Conservation (phyloP, 116 monocot species). For the Zostera marina region DNA sequence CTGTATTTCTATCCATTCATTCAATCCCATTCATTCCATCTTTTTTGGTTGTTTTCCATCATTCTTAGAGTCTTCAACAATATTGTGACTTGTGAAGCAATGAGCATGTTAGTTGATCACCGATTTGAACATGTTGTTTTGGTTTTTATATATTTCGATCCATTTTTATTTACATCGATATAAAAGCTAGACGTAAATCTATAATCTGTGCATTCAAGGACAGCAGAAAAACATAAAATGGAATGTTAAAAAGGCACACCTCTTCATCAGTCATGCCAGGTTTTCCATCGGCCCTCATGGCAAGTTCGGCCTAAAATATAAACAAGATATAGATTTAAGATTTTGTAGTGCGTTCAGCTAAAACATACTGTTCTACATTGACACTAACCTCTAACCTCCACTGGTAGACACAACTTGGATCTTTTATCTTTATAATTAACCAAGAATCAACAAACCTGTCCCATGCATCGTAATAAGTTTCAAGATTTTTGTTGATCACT, state of each 20-base stretch:
- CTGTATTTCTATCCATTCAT: too few species aligned
- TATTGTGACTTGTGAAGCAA: too few species aligned
- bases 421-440: conserved; percentile 88
- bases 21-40: too few species aligned
- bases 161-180: not conserved
- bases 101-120: too few species aligned
- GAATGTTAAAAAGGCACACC: conserved; percentile 13
- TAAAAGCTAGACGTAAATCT: not conserved
- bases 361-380: not conserved
- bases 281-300: conserved; percentile 96
- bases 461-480: conserved; percentile 86
- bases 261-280: conserved; percentile 96
- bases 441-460: conserved; percentile 75
- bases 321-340: not conserved
- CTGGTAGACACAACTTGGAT: conserved; percentile 69
- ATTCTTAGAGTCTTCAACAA: too few species aligned
- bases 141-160: too few species aligned
- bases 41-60: too few species aligned
- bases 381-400: conserved; percentile 83
- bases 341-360: not conserved
- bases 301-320: conserved; percentile 69
- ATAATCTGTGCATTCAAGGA: not conserved
- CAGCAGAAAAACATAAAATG: not conserved
- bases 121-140: too few species aligned
- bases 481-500: conserved; percentile 83